A percentile compares a stretch with the other conserved stretches of the same genome.
Conservation (phyloP, 352 stramenopile genomes). For the Thalassiosira mediterranea region DNA sequence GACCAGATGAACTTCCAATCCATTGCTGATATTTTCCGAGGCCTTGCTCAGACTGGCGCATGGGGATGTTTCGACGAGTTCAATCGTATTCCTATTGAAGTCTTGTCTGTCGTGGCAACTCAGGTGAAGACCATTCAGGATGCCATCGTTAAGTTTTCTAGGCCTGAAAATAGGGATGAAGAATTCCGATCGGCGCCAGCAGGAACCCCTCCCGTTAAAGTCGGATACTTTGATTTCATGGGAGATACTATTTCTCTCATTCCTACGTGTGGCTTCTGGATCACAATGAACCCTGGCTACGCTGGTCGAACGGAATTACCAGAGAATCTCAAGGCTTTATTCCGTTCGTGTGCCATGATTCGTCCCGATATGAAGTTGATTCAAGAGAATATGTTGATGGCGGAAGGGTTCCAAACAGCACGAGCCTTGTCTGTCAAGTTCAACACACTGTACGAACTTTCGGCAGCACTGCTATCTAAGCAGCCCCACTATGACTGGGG, state of each 20-base stretch:
- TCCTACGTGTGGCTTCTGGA: constrained; percentile 94
- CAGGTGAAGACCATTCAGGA: constrained; percentile 98
- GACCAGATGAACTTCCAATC: constrained; percentile 97
- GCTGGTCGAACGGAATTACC: constrained; percentile 94
- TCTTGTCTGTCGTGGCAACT: constrained; percentile 93
- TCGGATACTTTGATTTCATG: constrained; percentile 97
- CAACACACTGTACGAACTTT: constrained; percentile 92
- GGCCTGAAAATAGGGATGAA: constrained; percentile 91
- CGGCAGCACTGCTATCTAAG: constrained; percentile 92
- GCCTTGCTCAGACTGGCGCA: constrained; percentile 91
- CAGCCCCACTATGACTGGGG: constrained; percentile 97
- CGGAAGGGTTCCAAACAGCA: constrained; percentile 93
- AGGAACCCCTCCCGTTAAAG: constrained; percentile 91
- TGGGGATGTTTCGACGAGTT: constrained; percentile 98
- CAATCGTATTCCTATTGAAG: constrained; percentile 95
- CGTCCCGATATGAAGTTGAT: constrained; percentile 94
- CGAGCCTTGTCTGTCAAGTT: constrained; percentile 94
- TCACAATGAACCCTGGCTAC: constrained; percentile 98
- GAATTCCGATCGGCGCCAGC: constrained; percentile 93
- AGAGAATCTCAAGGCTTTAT: constrained; percentile 96
- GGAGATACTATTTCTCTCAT: constrained; percentile 94
- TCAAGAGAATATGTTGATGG: constrained; percentile 96
- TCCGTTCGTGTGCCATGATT: constrained; percentile 96
- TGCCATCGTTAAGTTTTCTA: constrained; percentile 89
- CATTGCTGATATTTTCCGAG: constrained; percentile 95